Evolutionary conservation across 2,329 filamentous ascomycete species (phyloP).

Genomic region (Phoma sp.): DNA sequence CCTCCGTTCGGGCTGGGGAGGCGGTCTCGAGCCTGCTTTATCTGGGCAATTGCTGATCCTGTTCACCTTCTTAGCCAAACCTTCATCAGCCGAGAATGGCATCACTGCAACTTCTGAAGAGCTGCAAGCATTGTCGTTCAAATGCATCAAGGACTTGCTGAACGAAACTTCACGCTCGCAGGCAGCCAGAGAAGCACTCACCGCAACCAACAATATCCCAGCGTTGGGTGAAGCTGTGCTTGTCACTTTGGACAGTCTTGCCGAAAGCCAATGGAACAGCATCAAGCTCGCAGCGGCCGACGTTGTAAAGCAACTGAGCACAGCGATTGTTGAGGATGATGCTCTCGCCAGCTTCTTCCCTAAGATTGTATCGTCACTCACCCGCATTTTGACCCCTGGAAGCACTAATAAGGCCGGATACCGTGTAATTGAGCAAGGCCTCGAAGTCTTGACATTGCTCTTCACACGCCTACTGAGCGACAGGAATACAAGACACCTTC

Average conservation of each 20-base stretch:
- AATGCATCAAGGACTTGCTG: slow-evolving; percentile 72
- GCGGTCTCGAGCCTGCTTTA: slow-evolving; percentile 71
- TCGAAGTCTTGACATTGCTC: slow-evolving; percentile 62
- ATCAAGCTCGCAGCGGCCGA: slow-evolving; percentile 74
- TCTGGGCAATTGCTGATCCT: slow-evolving; percentile 86
- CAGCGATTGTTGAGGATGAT: slow-evolving; percentile 71
- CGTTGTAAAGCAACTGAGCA: slow-evolving; percentile 67
- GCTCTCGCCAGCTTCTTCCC: slow-evolving; percentile 85
- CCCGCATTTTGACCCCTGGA: slow-evolving; percentile 74
- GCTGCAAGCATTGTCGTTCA: slow-evolving; percentile 72
- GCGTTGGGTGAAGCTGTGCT: slow-evolving; percentile 83
- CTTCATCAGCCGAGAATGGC: slow-evolving; percentile 61
- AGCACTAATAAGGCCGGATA: slow-evolving; percentile 65
- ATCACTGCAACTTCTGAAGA: slow-evolving; percentile 70
- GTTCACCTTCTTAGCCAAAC: slow-evolving; percentile 79
- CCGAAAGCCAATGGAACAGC: slow-evolving; percentile 66
- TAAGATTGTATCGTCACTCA: slow-evolving; percentile 81
- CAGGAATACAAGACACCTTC: slow-evolving; percentile 39
- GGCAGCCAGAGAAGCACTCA: slow-evolving; percentile 58
- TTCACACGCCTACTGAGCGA: slow-evolving; percentile 57
- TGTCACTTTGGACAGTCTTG: slow-evolving; percentile 76
- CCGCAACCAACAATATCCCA: slow-evolving; percentile 68
- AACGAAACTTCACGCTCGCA: slow-evolving; percentile 59
- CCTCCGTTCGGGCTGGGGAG: slow-evolving; percentile 79
- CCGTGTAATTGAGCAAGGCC: slow-evolving; percentile 67